Base-by-base conservation (phyloP, 139 green algal species). In the Closterium sp. region DNA sequence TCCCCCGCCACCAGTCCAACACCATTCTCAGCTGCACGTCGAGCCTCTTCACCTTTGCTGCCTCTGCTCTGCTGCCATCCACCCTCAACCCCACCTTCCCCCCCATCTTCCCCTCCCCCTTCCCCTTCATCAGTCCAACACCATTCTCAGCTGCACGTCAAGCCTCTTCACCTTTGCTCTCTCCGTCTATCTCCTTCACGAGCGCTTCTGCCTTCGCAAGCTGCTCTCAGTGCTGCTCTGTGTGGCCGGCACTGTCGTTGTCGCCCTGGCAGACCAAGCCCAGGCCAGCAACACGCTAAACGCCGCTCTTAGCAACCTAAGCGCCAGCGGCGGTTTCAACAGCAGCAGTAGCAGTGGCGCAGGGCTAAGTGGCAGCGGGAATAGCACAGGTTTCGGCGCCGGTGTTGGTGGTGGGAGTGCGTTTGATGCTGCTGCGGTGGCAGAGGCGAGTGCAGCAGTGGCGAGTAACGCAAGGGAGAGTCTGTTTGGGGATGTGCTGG, bases 21-120 rank as follows among this genome's bases (percentile, higher is more conserved):
- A 99, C 98, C 34, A 98, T 99, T 70, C 94, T 99, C 9, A 97
- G 95, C 86, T 97, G 96, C n/a, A 96, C 96, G 31, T 97, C 97
- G 38, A 95, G 92, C 73, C 95, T 99, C 28, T 99, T 99, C 96
- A 99, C 98, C 5, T 98, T 97, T 92, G 85, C 93, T n/a, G n/a
- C n/a, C n/a, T n/a, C n/a, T n/a, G n/a, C n/a, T n/a, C n/a, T n/a
- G n/a, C n/a, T n/a, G 3, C 32, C 29, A 4, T 7, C 30, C 13
- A 86, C 38, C 29, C 30, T 31, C 88, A 86, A 91, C 73, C 62
- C 89, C 84, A 0, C 84, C 27, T 31, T 90, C 22, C 89, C 6
- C 38, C 38, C 38, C 38, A 7, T 1, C 38, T 50, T 9, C 7
- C 38, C 38, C 84, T 2, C 84, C 73, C 27, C 84, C 85, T 90